Conservation (phyloP, 140 eudicot genomes). For the Oenanthe javanica region DNA sequence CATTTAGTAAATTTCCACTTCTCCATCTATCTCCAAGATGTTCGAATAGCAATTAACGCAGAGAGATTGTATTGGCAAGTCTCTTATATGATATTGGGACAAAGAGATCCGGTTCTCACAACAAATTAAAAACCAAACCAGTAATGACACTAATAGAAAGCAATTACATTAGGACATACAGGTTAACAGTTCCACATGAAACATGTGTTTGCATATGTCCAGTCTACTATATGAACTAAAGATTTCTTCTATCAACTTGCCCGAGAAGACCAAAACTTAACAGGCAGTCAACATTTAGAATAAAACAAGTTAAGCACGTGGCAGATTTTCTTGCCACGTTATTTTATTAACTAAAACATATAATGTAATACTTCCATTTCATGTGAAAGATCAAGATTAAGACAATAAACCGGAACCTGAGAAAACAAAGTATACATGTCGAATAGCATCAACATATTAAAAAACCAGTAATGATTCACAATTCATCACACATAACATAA, state of each 20-base stretch:
- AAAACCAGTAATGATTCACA: not conserved
- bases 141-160: not conserved
- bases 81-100: not conserved
- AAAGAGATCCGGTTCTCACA: not conserved
- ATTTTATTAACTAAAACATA: not conserved
- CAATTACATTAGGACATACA: no score
- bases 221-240: not conserved
- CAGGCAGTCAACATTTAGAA: not conserved
- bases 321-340: no score
- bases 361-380: not conserved
- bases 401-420: not conserved
- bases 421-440: not conserved
- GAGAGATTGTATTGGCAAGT: not conserved
- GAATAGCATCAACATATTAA: not conserved
- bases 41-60: not conserved
- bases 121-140: not conserved
- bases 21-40: not conserved
- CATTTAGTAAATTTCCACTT: not conserved
- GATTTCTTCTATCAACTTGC: not conserved
- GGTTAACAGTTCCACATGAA: no score
- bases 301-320: not conserved
- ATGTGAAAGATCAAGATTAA: not conserved
- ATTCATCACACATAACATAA: no score
- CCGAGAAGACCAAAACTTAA: not conserved
- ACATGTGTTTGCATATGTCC: not conserved